Evolutionary conservation across 768 basidiomycete species (phyloP).

Genomic region (Termitomyces sp.): DNA sequence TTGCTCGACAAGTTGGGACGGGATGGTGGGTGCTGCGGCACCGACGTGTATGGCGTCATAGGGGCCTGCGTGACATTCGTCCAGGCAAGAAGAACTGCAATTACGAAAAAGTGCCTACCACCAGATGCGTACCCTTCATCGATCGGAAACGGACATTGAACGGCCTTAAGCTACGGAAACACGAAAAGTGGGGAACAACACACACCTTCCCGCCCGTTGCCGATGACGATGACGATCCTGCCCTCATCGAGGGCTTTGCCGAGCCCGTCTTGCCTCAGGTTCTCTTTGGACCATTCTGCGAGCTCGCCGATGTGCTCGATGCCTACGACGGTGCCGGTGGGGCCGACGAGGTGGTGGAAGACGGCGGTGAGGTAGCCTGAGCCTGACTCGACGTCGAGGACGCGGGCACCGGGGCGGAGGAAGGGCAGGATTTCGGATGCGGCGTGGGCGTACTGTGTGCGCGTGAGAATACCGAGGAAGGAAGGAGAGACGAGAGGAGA

Average conservation of each 20-base stretch:
- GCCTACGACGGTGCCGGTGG: constrained; percentile 69
- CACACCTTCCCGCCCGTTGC: constrained; percentile 75
- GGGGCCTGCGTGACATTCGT: constrained; percentile 34
- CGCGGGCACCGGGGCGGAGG: constrained; percentile 61
- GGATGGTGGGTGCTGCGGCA: constrained; percentile 77
- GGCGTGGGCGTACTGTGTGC: constrained; percentile 64
- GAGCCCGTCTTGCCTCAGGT: too few relatives aligned
- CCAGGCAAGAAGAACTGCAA: not conserved
- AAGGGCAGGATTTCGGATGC: constrained; percentile 70
- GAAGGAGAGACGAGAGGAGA: not conserved
- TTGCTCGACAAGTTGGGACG: constrained; percentile 69
- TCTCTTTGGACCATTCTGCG: constrained; percentile 62
- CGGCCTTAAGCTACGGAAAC: not conserved
- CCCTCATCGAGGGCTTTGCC: too few relatives aligned
- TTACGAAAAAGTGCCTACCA: constrained; percentile 18
- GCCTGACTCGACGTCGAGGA: constrained; percentile 88
- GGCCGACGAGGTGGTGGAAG: too few relatives aligned
- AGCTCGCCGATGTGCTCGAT: constrained; percentile 88
- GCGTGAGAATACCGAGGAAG: not conserved
- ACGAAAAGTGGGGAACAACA: not conserved
- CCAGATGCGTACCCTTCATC: constrained; percentile 29
- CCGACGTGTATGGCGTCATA: constrained; percentile 92
- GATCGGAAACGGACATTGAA: not conserved
- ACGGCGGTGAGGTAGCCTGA: constrained; percentile 86
- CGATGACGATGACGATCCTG: too few relatives aligned